Evolutionary conservation across 2,329 filamentous ascomycete species (phyloP).

Genomic region (Verticillium albo-atrum): DNA sequence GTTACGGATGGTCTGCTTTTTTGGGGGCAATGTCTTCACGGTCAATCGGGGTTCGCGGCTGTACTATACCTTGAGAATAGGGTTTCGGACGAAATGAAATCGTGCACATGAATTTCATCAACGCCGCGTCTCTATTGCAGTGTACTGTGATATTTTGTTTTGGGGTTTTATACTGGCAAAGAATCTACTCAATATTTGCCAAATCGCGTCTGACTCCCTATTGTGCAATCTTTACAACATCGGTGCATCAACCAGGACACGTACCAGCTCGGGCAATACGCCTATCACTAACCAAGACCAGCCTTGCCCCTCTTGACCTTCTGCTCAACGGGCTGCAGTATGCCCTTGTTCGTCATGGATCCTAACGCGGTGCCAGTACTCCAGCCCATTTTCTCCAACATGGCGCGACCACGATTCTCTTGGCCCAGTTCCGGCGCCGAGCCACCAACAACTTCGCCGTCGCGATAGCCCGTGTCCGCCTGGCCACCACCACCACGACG

Average conservation of each 20-base stretch:
- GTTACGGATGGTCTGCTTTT: constrained; percentile 68
- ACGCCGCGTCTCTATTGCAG: constrained; percentile 3
- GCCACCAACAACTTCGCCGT: constrained; percentile 85
- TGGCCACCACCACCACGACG: constrained; percentile 16
- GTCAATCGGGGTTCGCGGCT: constrained; percentile 67
- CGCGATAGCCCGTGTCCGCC: constrained; percentile 57
- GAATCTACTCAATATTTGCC: too few species aligned
- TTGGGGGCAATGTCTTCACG: constrained; percentile 67
- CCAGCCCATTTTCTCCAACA: constrained; percentile 99
- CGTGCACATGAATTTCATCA: constrained; percentile 48
- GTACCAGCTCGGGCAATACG: too few species aligned
- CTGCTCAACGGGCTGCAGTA: constrained; percentile 78
- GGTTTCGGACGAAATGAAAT: constrained; percentile 58
- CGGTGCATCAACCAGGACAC: too few species aligned
- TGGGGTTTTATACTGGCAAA: too few species aligned
- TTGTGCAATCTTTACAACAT: too few species aligned
- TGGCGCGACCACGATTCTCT: constrained; percentile 77
- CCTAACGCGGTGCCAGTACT: constrained; percentile 80
- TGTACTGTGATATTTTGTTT: too few species aligned
- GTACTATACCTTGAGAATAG: constrained; percentile 67
- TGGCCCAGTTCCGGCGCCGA: constrained; percentile 77
- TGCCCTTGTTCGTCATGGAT: constrained; percentile 78
- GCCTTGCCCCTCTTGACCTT: constrained; percentile 83
- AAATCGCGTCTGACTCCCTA: too few species aligned
- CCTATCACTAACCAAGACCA: constrained; percentile 74